A percentile compares a stretch with the other conserved stretches of the same genome.
These are phyloP conservation scores for Cutaneotrichosporon arboriforme DNA, from an alignment of 1,284 basidiomycete genomes.

Conservation along the genomic window DNA sequence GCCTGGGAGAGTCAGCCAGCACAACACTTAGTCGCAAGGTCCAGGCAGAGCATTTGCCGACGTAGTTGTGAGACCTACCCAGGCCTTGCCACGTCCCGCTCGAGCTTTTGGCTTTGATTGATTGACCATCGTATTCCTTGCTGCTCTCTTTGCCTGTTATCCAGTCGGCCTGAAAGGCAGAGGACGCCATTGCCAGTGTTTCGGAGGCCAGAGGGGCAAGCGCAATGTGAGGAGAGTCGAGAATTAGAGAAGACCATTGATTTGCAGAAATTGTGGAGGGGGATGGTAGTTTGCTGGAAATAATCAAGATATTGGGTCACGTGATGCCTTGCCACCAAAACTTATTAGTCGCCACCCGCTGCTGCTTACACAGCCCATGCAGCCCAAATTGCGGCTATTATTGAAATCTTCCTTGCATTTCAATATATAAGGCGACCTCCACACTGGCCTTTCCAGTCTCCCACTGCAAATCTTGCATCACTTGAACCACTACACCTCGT, in stretches of 20 bases:
- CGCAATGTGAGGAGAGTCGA: too few species aligned
- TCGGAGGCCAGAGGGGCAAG: too few species aligned
- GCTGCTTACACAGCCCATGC: too few species aligned
- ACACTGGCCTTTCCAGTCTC: not conserved
- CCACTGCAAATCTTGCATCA: not conserved
- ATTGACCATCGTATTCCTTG: not conserved
- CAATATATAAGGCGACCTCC: not conserved
- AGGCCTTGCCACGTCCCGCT: slow-evolving; percentile 31
- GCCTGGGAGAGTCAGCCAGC: slow-evolving; percentile 51
- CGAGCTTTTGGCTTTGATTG: slow-evolving; percentile 1
- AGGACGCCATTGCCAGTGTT: not conserved
- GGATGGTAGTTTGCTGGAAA: too few species aligned
- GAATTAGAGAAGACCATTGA: too few species aligned
- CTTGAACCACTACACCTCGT: not conserved
- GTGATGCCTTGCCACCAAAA: too few species aligned
- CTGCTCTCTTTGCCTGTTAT: not conserved
- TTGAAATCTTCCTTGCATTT: too few species aligned
- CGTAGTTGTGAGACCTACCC: slow-evolving; percentile 18
- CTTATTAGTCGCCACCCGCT: too few species aligned
- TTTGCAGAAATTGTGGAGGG: too few species aligned
- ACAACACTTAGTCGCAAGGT: not conserved
- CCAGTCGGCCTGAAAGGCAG: slow-evolving; percentile 14
- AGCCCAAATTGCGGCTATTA: too few species aligned
- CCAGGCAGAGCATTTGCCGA: too few species aligned
- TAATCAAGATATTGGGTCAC: too few species aligned